Evolutionary conservation across 805 yeast genomes (phyloP), one percentile per base, ranked within the genome.

Genomic region (Grigorovia transvaalensis): DNA sequence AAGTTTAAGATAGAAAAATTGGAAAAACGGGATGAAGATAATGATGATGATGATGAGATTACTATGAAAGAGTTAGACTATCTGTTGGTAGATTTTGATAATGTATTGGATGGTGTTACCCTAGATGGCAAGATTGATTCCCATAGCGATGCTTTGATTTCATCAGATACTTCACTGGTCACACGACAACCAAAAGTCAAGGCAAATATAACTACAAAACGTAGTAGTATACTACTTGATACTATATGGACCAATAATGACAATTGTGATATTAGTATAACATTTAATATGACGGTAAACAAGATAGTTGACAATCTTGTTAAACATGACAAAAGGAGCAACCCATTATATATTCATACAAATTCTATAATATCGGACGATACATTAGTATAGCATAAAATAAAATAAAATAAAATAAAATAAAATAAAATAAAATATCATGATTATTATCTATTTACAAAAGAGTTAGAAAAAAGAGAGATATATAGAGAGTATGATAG

Each of bases 391-490:
- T 45, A 42, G 27, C n/a, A n/a, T n/a, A n/a, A n/a, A n/a, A 23
- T 13, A 9, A 18, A 20, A 15, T 18, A 33, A n/a, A 49, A 15
- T 9, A 35, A 27, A 6, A 19, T 47, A 45, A n/a, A 40, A 11
- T 13, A 23, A 7, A 47, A 23, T 13, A 9, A 50, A 12, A 23
- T 33, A 27, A 13, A n/a, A 63, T 70, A 74, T 81, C 57, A 38
- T 38, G 17, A 38, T 38, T 38, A 13, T 33, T n/a, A n/a, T n/a
- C n/a, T n/a, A n/a, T n/a, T 33, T 33, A 33, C 38, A 33, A 33
- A 38, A 38, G 7, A 49, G 7, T 13, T 38, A 23, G 47, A 18
- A 23, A 42, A 42, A 27, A 45, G 29, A n/a, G 41, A 12, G 41
- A 45, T 9, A 20, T 1, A 35, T 12, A 38, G 1, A 23, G 5